Conservation (phyloP, 495 filamentous ascomycete species). For the Bryoglossum gracile region DNA sequence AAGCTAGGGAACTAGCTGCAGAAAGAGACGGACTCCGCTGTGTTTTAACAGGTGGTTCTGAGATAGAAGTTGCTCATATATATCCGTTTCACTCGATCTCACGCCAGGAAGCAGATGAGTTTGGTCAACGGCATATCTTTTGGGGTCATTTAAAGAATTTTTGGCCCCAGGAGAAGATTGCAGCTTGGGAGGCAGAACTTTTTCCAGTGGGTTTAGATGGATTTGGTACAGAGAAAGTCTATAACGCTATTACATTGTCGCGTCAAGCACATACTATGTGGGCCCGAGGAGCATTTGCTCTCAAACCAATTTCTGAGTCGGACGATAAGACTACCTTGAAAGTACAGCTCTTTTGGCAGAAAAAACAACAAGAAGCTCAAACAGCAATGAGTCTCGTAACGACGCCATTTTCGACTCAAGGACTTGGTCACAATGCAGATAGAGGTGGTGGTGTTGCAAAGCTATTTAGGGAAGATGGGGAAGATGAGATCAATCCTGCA, state of each 20-base stretch:
- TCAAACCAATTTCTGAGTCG: too few species aligned
- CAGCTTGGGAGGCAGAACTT: too few species aligned
- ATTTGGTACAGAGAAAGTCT: neutral
- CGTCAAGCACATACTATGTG: neutral
- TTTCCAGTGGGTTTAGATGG: too few species aligned
- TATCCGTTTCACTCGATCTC: too few species aligned
- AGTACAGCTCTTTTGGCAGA: neutral
- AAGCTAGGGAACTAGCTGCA: slow-evolving; percentile 1
- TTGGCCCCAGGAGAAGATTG: too few species aligned
- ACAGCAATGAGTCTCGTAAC: neutral
- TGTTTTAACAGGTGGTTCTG: slow-evolving; percentile 8
- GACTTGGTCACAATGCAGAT: slow-evolving; percentile 2
- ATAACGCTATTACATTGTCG: neutral
- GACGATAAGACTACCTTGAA: neutral
- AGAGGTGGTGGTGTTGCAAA: neutral
- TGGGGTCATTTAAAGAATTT: too few species aligned
- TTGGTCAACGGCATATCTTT: slow-evolving; percentile 12
- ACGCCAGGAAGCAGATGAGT: slow-evolving; percentile 7
- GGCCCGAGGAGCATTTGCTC: too few species aligned
- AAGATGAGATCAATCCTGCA: neutral
- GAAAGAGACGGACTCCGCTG: slow-evolving; percentile 13
- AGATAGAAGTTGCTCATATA: too few species aligned
- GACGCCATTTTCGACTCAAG: slow-evolving; percentile 2
- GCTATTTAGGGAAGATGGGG: neutral
- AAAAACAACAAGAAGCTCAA: too few species aligned